Base-by-base conservation (phyloP, 345 rosid genomes). In the Excoecaria agallocha region DNA sequence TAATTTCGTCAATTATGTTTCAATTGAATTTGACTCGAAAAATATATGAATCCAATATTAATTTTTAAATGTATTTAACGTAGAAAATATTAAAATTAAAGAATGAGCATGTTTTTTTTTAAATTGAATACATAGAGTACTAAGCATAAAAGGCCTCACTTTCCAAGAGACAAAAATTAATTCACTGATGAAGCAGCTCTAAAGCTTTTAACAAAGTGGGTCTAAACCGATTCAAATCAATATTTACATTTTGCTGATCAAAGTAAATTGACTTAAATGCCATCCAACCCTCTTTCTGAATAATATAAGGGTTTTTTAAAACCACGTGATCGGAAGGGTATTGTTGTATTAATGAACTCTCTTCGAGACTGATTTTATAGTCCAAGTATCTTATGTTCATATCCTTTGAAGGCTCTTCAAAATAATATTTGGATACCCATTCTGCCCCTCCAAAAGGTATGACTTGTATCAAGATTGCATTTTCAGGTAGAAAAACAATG, bases 401-500 rank as follows among this genome's bases (percentile, higher is more conserved):
- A 15, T 60, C 84, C 75, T 84, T 85, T 1, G 92, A 77, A 3
- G 95, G 97, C 46, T 81, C 84, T 54, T 68, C 85, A 57, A 87
- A 92, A 52, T 73, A 85, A 1, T 75, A 52, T 70, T 73, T 87
- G 1, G 90, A 89, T 0, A 87, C 68, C 92, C 92, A 92, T 39
- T 84, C 91, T 60, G 85, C 69, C 59, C 87, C 87, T 45, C 95
- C 97, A 2, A 88, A 51, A 0, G 97, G 98, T 24, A 92, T 74
- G 7, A 92, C 82, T 72, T 92, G 97, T 17, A 94, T 81, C 79
- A 92, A 55, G 17, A 90, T 69, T 19, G 98, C 94, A 22, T 88
- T 84, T n/a, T 85, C 94, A 3, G 97, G 98, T 41, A 94, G 84
- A 73, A 90, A 94, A 59, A 90, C 87, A 76, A 87, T 85, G 84